Conservation (phyloP, 2,329 filamentous ascomycete genomes). For the Penicillium brasilianum region DNA sequence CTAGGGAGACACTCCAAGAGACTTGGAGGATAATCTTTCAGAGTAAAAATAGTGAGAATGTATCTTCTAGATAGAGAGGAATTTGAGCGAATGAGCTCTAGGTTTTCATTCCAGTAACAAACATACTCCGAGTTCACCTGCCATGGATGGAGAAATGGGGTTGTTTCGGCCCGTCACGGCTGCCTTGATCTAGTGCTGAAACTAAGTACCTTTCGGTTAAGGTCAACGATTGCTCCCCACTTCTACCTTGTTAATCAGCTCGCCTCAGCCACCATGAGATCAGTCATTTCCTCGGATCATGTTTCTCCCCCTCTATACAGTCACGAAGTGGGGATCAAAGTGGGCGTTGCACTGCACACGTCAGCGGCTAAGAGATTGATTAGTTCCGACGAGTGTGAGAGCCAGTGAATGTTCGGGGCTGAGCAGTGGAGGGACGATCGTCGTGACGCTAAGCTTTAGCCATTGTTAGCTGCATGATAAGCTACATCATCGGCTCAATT, state of each 20-base stretch:
- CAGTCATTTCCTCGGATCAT: background rate
- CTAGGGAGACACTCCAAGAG: too few relatives aligned
- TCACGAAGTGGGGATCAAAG: background rate
- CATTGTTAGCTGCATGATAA: conserved; percentile 18
- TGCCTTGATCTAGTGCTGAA: too few relatives aligned
- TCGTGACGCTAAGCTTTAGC: conserved; percentile 16
- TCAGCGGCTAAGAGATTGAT: background rate
- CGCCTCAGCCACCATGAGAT: background rate
- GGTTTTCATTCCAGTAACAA: too few relatives aligned
- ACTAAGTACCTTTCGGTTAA: too few relatives aligned
- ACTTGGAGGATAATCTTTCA: too few relatives aligned
- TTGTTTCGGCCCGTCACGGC: too few relatives aligned
- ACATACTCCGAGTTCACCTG: too few relatives aligned
- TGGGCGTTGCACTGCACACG: background rate
- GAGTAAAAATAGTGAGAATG: too few relatives aligned
- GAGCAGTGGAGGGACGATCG: conserved; percentile 1
- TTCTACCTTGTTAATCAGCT: background rate
- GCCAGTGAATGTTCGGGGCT: conserved; percentile 1
- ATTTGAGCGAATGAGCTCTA: too few relatives aligned
- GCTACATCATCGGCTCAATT: conserved; percentile 12
- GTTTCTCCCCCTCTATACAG: background rate
- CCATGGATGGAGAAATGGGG: too few relatives aligned
- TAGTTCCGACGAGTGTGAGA: background rate
- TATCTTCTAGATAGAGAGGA: too few relatives aligned
- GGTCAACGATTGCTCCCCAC: background rate